These are phyloP conservation scores for Coriaria nepalensis DNA, from an alignment of 306 rosid genomes.

Conservation along the genomic window DNA sequence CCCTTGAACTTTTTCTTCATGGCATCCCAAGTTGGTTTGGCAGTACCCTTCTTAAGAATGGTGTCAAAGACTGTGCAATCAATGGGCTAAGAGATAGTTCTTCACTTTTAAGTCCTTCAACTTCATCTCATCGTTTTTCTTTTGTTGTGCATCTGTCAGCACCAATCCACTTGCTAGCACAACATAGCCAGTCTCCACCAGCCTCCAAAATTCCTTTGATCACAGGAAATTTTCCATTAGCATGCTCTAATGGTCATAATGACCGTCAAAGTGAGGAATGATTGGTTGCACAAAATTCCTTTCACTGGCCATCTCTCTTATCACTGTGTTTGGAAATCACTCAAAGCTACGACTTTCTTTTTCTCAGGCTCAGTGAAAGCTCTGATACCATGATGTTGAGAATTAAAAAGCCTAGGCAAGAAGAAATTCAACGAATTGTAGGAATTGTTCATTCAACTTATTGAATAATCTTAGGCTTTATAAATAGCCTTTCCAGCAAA, in stretches of 20 bases:
- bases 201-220: background rate
- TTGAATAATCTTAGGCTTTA: no score
- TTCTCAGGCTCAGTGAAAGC: no score
- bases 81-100: background rate
- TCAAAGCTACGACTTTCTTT: no score
- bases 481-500: no score
- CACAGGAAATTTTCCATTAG: background rate
- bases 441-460: no score
- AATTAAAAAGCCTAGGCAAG: no score
- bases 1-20: slow-evolving; percentile 2
- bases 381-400: no score
- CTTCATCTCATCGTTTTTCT: background rate
- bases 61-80: background rate
- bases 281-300: background rate
- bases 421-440: no score
- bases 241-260: background rate
- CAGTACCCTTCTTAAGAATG: background rate
- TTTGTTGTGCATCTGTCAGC: background rate
- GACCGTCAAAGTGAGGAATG: background rate
- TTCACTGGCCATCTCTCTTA: background rate
- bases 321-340: no score
- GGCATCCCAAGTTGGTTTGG: background rate
- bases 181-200: background rate
- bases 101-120: background rate
- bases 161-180: background rate